These are phyloP conservation scores for Chlamydomonas eustigma DNA, from an alignment of 139 green algal species.

Conservation along the genomic window DNA sequence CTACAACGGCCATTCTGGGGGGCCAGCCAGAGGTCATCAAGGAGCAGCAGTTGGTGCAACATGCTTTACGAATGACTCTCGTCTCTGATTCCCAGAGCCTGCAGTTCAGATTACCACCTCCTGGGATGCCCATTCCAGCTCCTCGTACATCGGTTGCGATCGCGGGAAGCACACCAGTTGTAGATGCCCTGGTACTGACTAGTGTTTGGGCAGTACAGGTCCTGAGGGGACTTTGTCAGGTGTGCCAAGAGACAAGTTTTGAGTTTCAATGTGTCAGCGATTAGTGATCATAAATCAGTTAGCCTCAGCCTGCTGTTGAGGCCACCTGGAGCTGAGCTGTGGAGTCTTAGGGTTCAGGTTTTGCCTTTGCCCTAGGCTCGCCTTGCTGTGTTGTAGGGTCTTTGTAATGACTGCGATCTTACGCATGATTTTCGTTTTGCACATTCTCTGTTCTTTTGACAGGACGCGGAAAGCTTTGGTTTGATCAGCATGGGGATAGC, in stretches of 20 bases:
- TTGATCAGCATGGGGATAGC: slow-evolving; percentile 67
- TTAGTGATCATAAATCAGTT: background rate
- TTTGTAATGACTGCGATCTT: no score
- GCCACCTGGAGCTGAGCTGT: background rate
- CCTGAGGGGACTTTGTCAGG: slow-evolving; percentile 63
- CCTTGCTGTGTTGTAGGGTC: background rate
- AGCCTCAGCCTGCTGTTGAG: background rate
- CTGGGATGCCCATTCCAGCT: slow-evolving; percentile 40
- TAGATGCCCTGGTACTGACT: slow-evolving; percentile 66
- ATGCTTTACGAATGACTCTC: slow-evolving; percentile 55
- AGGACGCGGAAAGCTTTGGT: slow-evolving; percentile 37
- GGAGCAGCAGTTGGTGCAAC: slow-evolving; percentile 55
- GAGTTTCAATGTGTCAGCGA: background rate
- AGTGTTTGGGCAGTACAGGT: slow-evolving; percentile 79
- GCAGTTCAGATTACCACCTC: slow-evolving; percentile 57
- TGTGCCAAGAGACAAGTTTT: slow-evolving; percentile 20
- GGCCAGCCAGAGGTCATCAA: slow-evolving; percentile 55
- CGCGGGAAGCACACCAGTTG: slow-evolving; percentile 47
- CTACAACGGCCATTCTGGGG: slow-evolving; percentile 57
- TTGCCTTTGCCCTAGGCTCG: background rate
- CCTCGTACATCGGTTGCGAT: slow-evolving; percentile 37
- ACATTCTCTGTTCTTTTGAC: no score
- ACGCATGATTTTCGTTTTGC: no score
- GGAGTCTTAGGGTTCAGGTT: no score
- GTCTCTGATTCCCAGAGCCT: slow-evolving; percentile 65